A percentile compares a stretch with the other conserved stretches of the same genome.
Evolutionary conservation across 805 yeast genomes (phyloP).

Genomic region (Candida sphagnicola): DNA sequence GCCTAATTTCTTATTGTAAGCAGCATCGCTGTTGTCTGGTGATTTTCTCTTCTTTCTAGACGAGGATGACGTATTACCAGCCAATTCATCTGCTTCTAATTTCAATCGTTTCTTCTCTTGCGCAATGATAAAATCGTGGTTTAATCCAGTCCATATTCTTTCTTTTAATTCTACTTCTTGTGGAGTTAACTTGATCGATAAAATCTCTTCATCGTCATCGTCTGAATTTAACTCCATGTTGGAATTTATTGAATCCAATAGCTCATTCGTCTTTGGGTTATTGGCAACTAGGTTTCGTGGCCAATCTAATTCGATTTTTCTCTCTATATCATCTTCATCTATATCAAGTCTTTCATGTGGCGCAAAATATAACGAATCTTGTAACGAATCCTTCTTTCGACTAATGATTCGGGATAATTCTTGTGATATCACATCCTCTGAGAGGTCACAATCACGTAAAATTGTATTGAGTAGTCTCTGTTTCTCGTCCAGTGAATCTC

Average conservation of each 20-base stretch:
- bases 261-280: slow-evolving; percentile 56
- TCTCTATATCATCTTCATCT: slow-evolving; percentile 5
- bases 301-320: slow-evolving; percentile 20
- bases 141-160: slow-evolving; percentile 83
- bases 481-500: slow-evolving; percentile 4
- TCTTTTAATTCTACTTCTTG: slow-evolving; percentile 75
- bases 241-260: slow-evolving; percentile 51
- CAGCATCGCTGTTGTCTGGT: slow-evolving; percentile 22
- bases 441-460: slow-evolving; percentile 27
- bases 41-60: slow-evolving; percentile 42
- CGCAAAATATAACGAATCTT: slow-evolving; percentile 14
- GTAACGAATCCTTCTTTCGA: slow-evolving; percentile 18
- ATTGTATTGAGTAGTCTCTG: slow-evolving; percentile 16
- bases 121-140: slow-evolving; percentile 78
- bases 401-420: slow-evolving; percentile 18
- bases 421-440: slow-evolving; percentile 20
- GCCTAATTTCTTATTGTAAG: slow-evolving; percentile 27
- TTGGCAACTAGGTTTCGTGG: slow-evolving; percentile 47
- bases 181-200: slow-evolving; percentile 53
- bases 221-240: slow-evolving; percentile 56
- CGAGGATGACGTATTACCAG: slow-evolving; percentile 56
- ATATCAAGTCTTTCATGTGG: slow-evolving; percentile 6
- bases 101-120: slow-evolving; percentile 83
- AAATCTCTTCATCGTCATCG: slow-evolving; percentile 80
- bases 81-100: slow-evolving; percentile 78